phyloP scores from a whole-genome alignment of 257 asterid species.

The Coffea eugenioides region DNA sequence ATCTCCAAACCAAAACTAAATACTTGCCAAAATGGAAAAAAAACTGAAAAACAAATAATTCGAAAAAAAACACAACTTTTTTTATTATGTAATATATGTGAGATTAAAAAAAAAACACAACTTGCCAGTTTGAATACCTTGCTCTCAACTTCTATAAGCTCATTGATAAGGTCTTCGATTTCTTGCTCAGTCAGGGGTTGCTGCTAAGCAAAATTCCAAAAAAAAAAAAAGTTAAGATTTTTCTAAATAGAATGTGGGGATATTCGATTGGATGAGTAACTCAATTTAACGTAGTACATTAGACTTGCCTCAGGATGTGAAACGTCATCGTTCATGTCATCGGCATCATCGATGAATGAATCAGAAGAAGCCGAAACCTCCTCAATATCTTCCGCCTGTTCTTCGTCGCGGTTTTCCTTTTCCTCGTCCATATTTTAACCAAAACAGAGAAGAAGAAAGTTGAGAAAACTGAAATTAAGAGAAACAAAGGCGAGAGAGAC shows the following conservation, averaged over 20 bases:
- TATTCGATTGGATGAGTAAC: background rate
- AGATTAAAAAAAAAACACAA: too few species aligned
- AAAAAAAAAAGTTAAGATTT: background rate
- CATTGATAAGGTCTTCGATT: constrained; percentile 79
- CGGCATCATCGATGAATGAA: constrained; percentile 33
- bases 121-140: constrained; percentile 39
- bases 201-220: constrained; percentile 28
- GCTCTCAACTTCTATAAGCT: constrained; percentile 86
- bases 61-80: too few species aligned
- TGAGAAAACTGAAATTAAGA: background rate
- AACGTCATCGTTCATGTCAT: constrained; percentile 29
- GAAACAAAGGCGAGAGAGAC: background rate
- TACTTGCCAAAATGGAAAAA: background rate
- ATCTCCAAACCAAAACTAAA: constrained; percentile 12
- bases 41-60: background rate
- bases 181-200: constrained; percentile 88
- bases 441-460: background rate
- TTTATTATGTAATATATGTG: background rate
- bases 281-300: background rate
- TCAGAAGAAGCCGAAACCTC: constrained; percentile 31
- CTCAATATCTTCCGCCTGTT: constrained; percentile 10
- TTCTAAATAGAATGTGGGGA: background rate
- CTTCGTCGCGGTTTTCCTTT: constrained; percentile 3
- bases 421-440: constrained; percentile 7
- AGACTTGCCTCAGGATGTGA: constrained; percentile 46